Base-by-base conservation (phyloP, 139 green algal genomes). In the Mychonastes homosphaera region DNA sequence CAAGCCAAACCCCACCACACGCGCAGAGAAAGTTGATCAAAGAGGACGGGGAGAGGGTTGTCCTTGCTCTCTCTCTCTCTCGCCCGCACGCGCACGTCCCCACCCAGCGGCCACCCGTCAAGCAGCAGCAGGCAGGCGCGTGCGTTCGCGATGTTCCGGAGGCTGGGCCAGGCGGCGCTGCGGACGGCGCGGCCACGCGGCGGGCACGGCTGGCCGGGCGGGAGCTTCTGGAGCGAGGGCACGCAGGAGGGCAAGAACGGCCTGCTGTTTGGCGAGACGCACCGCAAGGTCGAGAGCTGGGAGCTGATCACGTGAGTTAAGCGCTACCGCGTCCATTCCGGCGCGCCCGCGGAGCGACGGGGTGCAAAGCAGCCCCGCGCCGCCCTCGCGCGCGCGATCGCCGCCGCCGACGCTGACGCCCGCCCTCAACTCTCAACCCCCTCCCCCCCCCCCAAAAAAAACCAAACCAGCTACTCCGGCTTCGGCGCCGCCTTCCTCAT, bases 221-320 rank as follows among this genome's bases (percentile, higher is more conserved):
- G 21, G 13, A 19, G 7, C 44, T 63, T 63, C 23, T 45, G 27
- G 1, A 54, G 69, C 16, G 75, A 87, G 36, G 86, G 84, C 24
- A 81, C 71, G 4, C 75, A 88, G 56, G 76, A 81, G n/a, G 76
- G 80, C 9, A 58, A 65, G 1, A 77, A 80, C 29, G 87, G 87
- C 21, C 78, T 86, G 45, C 59, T 94, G 15, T 95, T 94, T 51
- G 78, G 78, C 18, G 87, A 95, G 61, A 79, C 83, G 16, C 64
- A 64, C 13, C 71, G 87, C 29, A 81, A 84, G 35, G 80, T 71
- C 73, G 83, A 94, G 67, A 82, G 74, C 53, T 94, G 87, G 87
- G 87, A 95, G 72, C 77, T 74, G 4, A 76, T 75, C 6, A 92
- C 81, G 87, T 95, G 58, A 79, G 81, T 67, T n/a, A 4, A 3